Evolutionary conservation across 495 filamentous ascomycete genomes (phyloP), one percentile per base, ranked within the genome.

Genomic region (Penicillium lividum): DNA sequence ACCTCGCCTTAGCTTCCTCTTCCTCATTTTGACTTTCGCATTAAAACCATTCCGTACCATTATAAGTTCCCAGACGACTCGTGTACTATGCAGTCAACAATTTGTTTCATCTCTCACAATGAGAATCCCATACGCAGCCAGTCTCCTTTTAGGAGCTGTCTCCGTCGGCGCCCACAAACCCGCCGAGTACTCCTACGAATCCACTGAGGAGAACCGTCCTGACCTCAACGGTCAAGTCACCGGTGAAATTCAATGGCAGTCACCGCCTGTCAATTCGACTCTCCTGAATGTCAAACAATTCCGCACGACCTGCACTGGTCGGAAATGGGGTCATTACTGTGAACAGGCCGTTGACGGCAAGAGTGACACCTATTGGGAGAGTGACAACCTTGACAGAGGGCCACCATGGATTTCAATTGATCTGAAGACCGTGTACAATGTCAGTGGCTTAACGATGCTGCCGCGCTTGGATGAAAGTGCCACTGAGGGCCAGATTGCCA

Each of bases 401-500:
- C 1, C n/a, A 45, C 38, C 36, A 15, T 43, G 36, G 40, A 43
- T 62, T 15, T 42, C 47, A 3, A 22, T 65, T n/a, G 59, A 65
- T 16, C 59, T 65, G 0, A 50, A 57, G 0, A 33, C 38, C 1
- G 30, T 43, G 46, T 51, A 60, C 31, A 58, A 59, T 16, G 58
- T 71, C 22, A 64, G 50, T 40, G 66, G 54, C 16, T 10, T 65
- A 9, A 50, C 52, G 16, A 51, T 71, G 49, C 51, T 65, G 25
- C 77, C 77, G 34, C 71, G 66, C 10, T 58, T 70, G 42, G 73
- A 76, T 38, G 56, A 52, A 7, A 54, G 9, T 10, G 38, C 22
- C 5, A 29, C 27, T 8, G 68, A 72, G 46, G 77, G 75, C 5
- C 67, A 68, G 38, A 80, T 81, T 43, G 69, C 69, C 18, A 60